Evolutionary conservation across 441 rosid genomes (phyloP).

Genomic region (Mallotus repandus): DNA sequence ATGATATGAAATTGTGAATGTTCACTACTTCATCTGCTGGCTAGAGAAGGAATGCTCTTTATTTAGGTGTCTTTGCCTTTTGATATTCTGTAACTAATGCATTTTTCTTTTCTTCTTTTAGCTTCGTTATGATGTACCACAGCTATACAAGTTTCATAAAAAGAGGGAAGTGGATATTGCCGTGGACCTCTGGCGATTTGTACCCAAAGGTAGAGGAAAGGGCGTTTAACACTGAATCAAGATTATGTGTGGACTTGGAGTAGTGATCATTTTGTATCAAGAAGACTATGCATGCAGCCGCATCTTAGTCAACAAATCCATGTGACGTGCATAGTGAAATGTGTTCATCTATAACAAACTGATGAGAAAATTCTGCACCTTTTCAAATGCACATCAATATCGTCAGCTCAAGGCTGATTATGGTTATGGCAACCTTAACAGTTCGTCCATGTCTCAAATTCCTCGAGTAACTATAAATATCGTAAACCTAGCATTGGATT

Average conservation of each 20-base stretch:
- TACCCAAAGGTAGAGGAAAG: conserved; percentile 40
- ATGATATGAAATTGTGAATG: too few species aligned
- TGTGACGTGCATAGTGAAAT: neutral
- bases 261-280: neutral
- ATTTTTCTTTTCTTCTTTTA: conserved; percentile 25
- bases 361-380: neutral
- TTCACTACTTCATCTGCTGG: too few species aligned
- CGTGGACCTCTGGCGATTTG: conserved; percentile 98
- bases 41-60: neutral
- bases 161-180: conserved; percentile 82
- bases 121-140: conserved; percentile 82
- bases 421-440: too few species aligned
- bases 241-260: neutral
- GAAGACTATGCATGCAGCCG: neutral
- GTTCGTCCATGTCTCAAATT: too few species aligned
- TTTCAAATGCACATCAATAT: too few species aligned
- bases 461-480: neutral
- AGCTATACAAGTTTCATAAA: conserved; percentile 84
- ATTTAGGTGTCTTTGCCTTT: neutral
- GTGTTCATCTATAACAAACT: neutral
- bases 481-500: neutral
- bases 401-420: too few species aligned
- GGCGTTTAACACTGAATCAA: conserved; percentile 5
- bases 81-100: neutral
- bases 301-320: neutral